A percentile compares a stretch with the other conserved stretches of the same genome.
These are phyloP conservation scores for Colletotrichum sp. DNA, from an alignment of 2,329 filamentous ascomycete genomes.

Conservation along the genomic window DNA sequence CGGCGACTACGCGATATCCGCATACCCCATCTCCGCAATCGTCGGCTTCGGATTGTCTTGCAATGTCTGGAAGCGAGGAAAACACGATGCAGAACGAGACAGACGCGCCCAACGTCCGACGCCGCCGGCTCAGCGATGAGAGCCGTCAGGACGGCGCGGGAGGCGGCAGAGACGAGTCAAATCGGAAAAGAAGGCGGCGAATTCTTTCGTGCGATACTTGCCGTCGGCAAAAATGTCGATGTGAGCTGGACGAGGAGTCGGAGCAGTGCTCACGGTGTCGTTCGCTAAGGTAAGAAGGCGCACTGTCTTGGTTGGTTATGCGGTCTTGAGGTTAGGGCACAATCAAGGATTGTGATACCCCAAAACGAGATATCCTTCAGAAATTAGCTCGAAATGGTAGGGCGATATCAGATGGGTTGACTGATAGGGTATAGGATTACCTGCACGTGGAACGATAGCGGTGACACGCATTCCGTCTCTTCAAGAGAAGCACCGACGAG, in stretches of 20 bases:
- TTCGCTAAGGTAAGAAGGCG: conserved; percentile 9
- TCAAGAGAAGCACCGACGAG: not conserved
- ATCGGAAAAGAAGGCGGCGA: conserved; percentile 14
- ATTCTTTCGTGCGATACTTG: conserved; percentile 22
- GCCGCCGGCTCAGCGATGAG: conserved; percentile 8
- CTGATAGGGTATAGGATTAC: not conserved
- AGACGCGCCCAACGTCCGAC: not conserved
- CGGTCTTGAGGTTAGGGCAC: not conserved
- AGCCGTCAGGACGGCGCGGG: not conserved
- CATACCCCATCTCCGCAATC: not conserved
- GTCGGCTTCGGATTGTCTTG: not conserved
- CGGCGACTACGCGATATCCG: not conserved
- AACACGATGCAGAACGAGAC: not conserved
- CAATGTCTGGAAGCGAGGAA: no score
- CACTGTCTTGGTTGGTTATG: not conserved
- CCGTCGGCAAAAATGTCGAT: conserved; percentile 19
- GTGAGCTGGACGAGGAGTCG: conserved; percentile 17
- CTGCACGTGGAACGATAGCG: conserved; percentile 20
- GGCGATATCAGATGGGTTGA: not conserved
- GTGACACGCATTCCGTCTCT: conserved; percentile 13
- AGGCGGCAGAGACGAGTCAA: conserved; percentile 2
- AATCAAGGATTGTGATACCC: not conserved
- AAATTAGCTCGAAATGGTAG: not conserved
- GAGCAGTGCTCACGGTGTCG: conserved; percentile 18
- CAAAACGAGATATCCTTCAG: not conserved